Conservation (phyloP, 352 stramenopile genomes). For the Pythium aquatile region DNA sequence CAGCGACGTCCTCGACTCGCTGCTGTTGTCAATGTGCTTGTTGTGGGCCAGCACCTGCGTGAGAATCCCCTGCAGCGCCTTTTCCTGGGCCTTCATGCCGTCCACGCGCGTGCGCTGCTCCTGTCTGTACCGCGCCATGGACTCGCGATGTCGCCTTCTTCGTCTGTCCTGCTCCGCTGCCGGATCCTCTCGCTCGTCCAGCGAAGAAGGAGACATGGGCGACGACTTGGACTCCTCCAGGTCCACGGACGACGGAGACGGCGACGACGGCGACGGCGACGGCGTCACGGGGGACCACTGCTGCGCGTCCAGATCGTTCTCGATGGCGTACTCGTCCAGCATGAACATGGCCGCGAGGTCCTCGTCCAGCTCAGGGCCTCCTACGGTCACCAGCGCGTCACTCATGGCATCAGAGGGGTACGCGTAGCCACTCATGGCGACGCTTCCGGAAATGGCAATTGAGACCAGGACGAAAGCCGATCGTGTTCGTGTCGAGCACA, state of each 20-base stretch:
- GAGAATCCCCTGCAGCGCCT: conserved; percentile 18
- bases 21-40: conserved; percentile 13
- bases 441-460: not conserved
- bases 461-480: no score
- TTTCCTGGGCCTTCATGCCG: conserved; percentile 16
- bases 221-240: conserved; percentile 3
- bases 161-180: conserved; percentile 7
- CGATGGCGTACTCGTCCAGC: conserved; percentile 22
- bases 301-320: conserved; percentile 13
- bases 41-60: conserved; percentile 23
- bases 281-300: not conserved
- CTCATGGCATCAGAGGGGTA: not conserved
- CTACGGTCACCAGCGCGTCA: conserved; percentile 14
- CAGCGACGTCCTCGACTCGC: not conserved
- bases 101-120: conserved; percentile 22
- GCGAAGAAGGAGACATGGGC: conserved; percentile 7
- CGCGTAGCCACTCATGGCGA: conserved; percentile 4
- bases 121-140: conserved; percentile 24
- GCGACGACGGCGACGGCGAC: not conserved
- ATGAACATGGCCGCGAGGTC: conserved; percentile 20
- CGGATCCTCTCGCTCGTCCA: conserved; percentile 10
- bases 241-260: conserved; percentile 2
- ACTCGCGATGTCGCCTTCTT: conserved; percentile 20
- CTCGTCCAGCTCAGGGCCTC: conserved; percentile 16
- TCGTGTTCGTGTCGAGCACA: not conserved